phyloP scores from a whole-genome alignment of 2,329 filamentous ascomycete genomes.

The Colletotrichum neosansevieriae region DNA sequence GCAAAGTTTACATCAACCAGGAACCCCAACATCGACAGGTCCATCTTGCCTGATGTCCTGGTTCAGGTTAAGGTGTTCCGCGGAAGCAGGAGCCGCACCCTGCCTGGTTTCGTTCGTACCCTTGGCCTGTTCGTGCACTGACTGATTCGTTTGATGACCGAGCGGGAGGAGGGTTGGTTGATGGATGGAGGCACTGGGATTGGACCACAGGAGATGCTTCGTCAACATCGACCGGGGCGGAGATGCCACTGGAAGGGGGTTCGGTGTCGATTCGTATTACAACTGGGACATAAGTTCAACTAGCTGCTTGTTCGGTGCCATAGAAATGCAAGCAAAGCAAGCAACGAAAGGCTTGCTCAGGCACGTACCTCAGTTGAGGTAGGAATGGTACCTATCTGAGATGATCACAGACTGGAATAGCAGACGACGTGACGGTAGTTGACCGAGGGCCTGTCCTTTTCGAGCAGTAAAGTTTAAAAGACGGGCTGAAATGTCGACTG shows the following conservation, averaged over 20 bases:
- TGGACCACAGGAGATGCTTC: constrained; percentile 10
- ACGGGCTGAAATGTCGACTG: constrained; percentile 9
- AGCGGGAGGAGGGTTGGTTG: constrained; percentile 24
- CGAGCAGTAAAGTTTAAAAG: constrained; percentile 2
- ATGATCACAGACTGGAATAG: constrained; percentile 4
- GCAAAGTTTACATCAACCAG: constrained; percentile 15
- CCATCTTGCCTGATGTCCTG: background rate
- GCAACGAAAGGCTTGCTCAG: background rate
- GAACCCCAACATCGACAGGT: background rate
- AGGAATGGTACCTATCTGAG: background rate
- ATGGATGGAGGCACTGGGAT: constrained; percentile 15
- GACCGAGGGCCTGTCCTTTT: constrained; percentile 21
- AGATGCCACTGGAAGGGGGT: background rate
- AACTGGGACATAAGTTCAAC: background rate
- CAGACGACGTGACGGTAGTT: constrained; percentile 22
- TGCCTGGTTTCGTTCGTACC: constrained; percentile 10
- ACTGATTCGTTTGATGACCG: constrained; percentile 35
- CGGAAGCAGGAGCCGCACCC: constrained; percentile 20
- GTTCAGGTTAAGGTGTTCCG: background rate
- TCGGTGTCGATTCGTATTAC: background rate
- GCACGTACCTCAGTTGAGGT: constrained; percentile 6
- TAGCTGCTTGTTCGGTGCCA: background rate
- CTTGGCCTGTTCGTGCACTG: constrained; percentile 30
- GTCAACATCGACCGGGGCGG: constrained; percentile 13
- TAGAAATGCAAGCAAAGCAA: background rate